These are phyloP conservation scores for Coemansia sp. DNA, from an alignment of 192 early-diverging fungal genomes.

Conservation along the genomic window DNA sequence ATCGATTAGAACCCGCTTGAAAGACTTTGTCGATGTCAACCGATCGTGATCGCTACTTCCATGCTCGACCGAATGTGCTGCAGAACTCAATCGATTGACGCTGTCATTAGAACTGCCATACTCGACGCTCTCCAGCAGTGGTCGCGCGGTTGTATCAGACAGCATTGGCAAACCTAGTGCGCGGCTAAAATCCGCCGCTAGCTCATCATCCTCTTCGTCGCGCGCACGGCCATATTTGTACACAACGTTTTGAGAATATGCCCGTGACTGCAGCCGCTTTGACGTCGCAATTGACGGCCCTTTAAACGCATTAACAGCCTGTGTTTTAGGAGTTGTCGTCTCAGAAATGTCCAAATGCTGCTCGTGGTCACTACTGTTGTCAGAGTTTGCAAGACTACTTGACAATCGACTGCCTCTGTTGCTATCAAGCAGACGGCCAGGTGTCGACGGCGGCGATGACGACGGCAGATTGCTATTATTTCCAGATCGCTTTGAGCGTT, in stretches of 20 bases:
- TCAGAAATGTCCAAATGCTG: background rate
- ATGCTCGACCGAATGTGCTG: background rate
- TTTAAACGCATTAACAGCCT: background rate
- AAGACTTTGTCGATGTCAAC: slow-evolving; percentile 8
- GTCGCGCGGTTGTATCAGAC: slow-evolving; percentile 3
- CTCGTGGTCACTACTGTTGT: slow-evolving; percentile 20
- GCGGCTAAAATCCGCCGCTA: slow-evolving; percentile 17
- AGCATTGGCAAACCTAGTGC: slow-evolving; percentile 13
- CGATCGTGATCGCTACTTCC: background rate
- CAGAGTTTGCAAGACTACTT: slow-evolving; percentile 19
- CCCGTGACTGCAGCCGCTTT: slow-evolving; percentile 42
- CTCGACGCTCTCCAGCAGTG: slow-evolving; percentile 12
- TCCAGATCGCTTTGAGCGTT: background rate
- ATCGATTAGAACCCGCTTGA: slow-evolving; percentile 26
- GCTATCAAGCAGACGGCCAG: slow-evolving; percentile 21
- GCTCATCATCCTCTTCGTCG: slow-evolving; percentile 16
- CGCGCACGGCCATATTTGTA: slow-evolving; percentile 51
- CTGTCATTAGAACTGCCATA: background rate
- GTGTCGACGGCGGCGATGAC: slow-evolving; percentile 45
- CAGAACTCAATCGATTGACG: background rate
- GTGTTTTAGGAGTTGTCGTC: slow-evolving; percentile 1
- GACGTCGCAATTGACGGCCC: slow-evolving; percentile 44
- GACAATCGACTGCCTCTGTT: slow-evolving; percentile 20
- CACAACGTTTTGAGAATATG: slow-evolving; percentile 40
- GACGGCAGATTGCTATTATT: slow-evolving; percentile 20